phyloP scores from a whole-genome alignment of 805 yeast species.

The Grigorovia humatica region DNA sequence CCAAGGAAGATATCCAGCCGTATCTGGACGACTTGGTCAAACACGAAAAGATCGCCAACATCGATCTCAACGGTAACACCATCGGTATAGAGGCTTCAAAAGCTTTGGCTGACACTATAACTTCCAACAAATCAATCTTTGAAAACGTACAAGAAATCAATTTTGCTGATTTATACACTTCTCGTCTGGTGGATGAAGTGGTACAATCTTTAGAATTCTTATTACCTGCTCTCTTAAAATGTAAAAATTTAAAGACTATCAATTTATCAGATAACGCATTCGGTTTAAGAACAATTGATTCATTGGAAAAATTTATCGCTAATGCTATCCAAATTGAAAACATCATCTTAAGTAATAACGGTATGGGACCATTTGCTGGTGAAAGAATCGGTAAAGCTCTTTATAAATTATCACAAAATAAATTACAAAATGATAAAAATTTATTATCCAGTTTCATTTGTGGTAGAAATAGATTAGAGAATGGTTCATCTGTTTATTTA shows the following conservation, averaged over 20 bases:
- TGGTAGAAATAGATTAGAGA: conserved; percentile 94
- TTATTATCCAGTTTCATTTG: conserved; percentile 80
- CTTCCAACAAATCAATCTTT: conserved; percentile 26
- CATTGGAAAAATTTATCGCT: conserved; percentile 67
- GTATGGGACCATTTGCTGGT: conserved; percentile 98
- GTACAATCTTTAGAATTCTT: conserved; percentile 69
- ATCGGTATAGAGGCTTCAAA: conserved; percentile 84
- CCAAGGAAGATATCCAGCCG: conserved; percentile 63
- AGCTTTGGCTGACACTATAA: conserved; percentile 49
- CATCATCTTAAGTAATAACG: conserved; percentile 84
- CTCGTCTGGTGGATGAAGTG: conserved; percentile 89
- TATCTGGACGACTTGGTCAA: conserved; percentile 46
- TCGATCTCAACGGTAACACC: conserved; percentile 89
- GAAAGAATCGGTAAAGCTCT: conserved; percentile 85
- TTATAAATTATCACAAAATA: conserved; percentile 56
- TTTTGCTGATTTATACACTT: conserved; percentile 89
- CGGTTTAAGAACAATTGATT: conserved; percentile 91
- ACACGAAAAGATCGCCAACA: conserved; percentile 33
- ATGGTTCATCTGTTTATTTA: conserved; percentile 81
- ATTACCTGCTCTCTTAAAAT: conserved; percentile 60
- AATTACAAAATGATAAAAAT: conserved; percentile 36
- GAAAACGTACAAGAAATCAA: conserved; percentile 55
- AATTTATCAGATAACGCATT: conserved; percentile 93
- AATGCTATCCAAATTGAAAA: conserved; percentile 75
- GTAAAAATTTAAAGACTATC: conserved; percentile 59